A percentile compares a stretch with the other conserved stretches of the same genome.
phyloP scores from a whole-genome alignment of 2,329 filamentous ascomycete species.

The Colletotrichum gigasporum region DNA sequence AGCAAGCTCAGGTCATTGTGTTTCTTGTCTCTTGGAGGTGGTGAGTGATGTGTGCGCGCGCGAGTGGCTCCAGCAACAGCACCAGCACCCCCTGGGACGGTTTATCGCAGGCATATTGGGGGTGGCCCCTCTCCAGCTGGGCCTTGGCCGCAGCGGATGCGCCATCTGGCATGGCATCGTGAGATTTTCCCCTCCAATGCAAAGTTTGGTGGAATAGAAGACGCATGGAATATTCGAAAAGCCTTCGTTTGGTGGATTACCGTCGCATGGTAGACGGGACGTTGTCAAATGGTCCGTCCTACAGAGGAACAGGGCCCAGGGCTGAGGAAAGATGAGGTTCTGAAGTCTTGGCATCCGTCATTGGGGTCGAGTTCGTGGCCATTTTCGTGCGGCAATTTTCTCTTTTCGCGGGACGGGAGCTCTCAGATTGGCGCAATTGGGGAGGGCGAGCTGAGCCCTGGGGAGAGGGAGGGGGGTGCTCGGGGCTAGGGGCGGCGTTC shows the following conservation, averaged over 20 bases:
- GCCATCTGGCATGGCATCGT: slow-evolving; percentile 6
- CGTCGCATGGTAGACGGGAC: slow-evolving; percentile 30
- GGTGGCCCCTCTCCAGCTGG: not conserved
- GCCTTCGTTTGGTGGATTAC: slow-evolving; percentile 28
- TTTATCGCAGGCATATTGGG: not conserved
- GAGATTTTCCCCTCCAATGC: slow-evolving; percentile 1
- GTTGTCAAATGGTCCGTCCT: slow-evolving; percentile 30
- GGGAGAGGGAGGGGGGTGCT: not conserved
- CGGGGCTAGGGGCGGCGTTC: not conserved
- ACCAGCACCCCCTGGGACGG: not conserved
- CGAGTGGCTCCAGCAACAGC: slow-evolving; percentile 5
- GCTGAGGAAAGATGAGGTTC: slow-evolving; percentile 30
- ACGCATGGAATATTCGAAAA: slow-evolving; percentile 31
- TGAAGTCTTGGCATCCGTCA: slow-evolving; percentile 32
- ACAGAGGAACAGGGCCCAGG: slow-evolving; percentile 29
- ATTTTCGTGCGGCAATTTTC: slow-evolving; percentile 18
- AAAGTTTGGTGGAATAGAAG: slow-evolving; percentile 13
- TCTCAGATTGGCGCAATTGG: slow-evolving; percentile 22
- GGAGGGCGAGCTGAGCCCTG: slow-evolving; percentile 6
- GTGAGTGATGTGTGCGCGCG: slow-evolving; percentile 10
- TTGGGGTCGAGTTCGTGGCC: slow-evolving; percentile 25
- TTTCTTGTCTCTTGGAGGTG: no score
- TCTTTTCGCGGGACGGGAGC: slow-evolving; percentile 23
- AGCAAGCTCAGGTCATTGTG: no score
- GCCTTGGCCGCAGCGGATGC: slow-evolving; percentile 13